These are phyloP conservation scores for Aegilops bicornis DNA, from an alignment of 176 grass and related monocot genomes.

Conservation along the genomic window DNA sequence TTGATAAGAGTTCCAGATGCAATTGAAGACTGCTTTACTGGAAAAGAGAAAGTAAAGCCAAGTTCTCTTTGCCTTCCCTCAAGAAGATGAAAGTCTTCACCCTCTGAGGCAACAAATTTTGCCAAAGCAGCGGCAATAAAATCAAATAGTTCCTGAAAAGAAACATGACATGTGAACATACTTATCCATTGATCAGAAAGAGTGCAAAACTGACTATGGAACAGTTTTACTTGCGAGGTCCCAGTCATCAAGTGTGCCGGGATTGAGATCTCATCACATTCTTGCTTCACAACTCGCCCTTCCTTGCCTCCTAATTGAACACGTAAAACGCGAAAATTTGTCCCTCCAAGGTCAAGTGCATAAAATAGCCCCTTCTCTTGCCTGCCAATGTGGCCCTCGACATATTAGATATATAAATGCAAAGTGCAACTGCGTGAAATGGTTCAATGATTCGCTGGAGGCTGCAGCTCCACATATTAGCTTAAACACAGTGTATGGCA, in stretches of 20 bases:
- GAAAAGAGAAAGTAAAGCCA: conserved; percentile 93
- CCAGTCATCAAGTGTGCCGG: conserved; percentile 67
- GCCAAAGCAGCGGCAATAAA: conserved; percentile 69
- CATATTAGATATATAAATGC: conserved; percentile 5
- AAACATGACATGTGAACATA: neutral
- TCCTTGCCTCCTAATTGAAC: conserved; percentile 74
- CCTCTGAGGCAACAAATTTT: conserved; percentile 65
- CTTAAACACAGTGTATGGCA: neutral
- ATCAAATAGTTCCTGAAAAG: conserved; percentile 81
- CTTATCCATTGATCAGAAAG: neutral
- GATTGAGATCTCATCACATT: conserved; percentile 66
- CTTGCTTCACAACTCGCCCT: conserved; percentile 58
- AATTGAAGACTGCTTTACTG: conserved; percentile 73
- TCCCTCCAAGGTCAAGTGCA: conserved; percentile 88
- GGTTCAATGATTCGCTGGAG: neutral
- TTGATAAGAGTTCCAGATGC: conserved; percentile 83
- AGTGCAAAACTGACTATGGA: neutral
- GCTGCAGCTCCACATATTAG: neutral
- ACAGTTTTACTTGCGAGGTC: conserved; percentile 48
- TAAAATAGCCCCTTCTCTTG: conserved; percentile 71
- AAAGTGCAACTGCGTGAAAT: neutral
- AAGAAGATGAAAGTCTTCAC: conserved; percentile 65
- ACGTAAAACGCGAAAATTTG: conserved; percentile 74
- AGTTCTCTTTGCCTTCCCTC: conserved; percentile 68
- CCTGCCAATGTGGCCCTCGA: conserved; percentile 21